These are phyloP conservation scores for Globisporangium canariense DNA, from an alignment of 352 stramenopile genomes.

Conservation along the genomic window DNA sequence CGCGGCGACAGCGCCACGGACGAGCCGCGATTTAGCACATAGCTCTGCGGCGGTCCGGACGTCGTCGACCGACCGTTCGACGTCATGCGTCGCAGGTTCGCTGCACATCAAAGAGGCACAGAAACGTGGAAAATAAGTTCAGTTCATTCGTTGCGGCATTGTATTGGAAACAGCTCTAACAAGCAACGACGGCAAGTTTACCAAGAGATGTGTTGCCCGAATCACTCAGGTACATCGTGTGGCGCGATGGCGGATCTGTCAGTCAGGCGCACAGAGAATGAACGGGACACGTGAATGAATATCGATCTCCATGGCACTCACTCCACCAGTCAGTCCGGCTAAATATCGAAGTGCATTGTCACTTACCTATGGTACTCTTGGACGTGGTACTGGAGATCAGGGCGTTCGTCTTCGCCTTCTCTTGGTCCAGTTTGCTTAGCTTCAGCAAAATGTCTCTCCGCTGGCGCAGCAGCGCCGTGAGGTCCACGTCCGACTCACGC, in stretches of 20 bases:
- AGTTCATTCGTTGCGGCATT: conserved; percentile 22
- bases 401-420: conserved; percentile 44
- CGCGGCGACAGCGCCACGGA: conserved; percentile 57
- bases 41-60: conserved; percentile 34
- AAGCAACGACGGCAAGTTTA: conserved; percentile 23
- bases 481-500: conserved; percentile 81
- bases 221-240: conserved; percentile 47
- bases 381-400: conserved; percentile 15
- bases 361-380: conserved; percentile 46
- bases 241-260: conserved; percentile 30
- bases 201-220: conserved; percentile 31
- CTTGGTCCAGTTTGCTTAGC: conserved; percentile 55
- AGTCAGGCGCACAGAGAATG: background rate
- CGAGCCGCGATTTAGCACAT: conserved; percentile 43
- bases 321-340: background rate
- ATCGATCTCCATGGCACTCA: background rate
- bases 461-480: conserved; percentile 67
- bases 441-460: conserved; percentile 76
- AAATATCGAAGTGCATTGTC: background rate
- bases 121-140: conserved; percentile 13
- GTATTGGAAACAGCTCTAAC: conserved; percentile 19
- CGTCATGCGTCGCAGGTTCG: conserved; percentile 59
- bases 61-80: conserved; percentile 32
- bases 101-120: conserved; percentile 19
- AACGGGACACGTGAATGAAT: background rate